These are phyloP conservation scores for Termitomyces sp. DNA, from an alignment of 768 basidiomycete genomes.

Conservation along the genomic window DNA sequence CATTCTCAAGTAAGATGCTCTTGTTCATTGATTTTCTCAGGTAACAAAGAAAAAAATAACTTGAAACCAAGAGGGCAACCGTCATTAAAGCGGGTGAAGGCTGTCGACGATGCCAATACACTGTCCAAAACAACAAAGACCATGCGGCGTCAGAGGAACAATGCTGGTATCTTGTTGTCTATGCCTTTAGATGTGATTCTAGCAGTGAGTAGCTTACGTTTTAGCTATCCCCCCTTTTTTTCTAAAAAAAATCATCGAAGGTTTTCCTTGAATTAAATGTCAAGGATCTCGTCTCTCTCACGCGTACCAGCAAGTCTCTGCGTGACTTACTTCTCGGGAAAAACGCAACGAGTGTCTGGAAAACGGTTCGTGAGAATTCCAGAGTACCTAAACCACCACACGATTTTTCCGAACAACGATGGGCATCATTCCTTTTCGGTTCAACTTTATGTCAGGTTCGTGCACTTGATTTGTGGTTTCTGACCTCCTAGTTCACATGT, in stretches of 20 bases:
- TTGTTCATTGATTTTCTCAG: background rate
- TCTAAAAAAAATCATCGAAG: slow-evolving; percentile 4
- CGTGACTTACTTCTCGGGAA: slow-evolving; percentile 14
- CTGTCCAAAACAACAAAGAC: background rate
- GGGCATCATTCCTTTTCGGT: slow-evolving; percentile 22
- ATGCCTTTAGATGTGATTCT: background rate
- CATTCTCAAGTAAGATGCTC: background rate
- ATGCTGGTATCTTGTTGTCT: background rate
- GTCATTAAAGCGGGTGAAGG: background rate
- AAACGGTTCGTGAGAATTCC: slow-evolving; percentile 10
- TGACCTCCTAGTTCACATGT: background rate
- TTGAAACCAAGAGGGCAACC: background rate
- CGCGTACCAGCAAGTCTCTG: slow-evolving; percentile 17
- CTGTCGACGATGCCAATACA: background rate
- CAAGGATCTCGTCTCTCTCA: slow-evolving; percentile 20
- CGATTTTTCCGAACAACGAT: slow-evolving; percentile 20
- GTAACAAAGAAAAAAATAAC: background rate
- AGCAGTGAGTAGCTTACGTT: background rate
- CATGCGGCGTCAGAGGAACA: background rate
- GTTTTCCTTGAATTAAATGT: slow-evolving; percentile 18
- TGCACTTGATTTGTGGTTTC: background rate
- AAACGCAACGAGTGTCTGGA: slow-evolving; percentile 20
- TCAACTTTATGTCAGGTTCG: slow-evolving; percentile 18
- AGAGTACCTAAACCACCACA: slow-evolving; percentile 16
- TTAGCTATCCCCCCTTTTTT: background rate